Base-by-base conservation (phyloP, 2,329 filamentous ascomycete species). In the Zelopaecilomyces penicillatus region DNA sequence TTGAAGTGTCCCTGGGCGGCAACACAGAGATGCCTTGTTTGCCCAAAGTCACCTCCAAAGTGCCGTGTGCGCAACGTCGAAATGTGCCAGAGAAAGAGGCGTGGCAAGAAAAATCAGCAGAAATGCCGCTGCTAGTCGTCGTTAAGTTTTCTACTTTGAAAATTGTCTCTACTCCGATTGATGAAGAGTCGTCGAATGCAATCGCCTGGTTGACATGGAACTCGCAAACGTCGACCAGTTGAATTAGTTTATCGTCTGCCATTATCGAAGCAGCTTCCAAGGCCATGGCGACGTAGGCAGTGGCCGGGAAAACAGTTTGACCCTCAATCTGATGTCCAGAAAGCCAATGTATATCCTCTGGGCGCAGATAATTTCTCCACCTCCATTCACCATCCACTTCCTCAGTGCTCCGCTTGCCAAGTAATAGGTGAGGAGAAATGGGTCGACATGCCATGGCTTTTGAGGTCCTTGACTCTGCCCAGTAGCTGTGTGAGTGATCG, bases 401-500 rank as follows among this genome's bases (percentile, higher is more conserved):
- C 6, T 44, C 31, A 4, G 26, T 19, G 10, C 29, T 9, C 5
- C 12, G 4, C 5, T 19, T 19, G 9, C 46, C 36, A 11, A 43
- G 29, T 12, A 43, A 28, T 9, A 45, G 39, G 5, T 45, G 43
- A 3, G 31, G 43, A 1, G 33, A 19, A 4, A 36, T 28, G 3
- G 29, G 39, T 5, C 61, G 55, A 41, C 56, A 50, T 3, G 63
- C 57, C 38, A 58, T 54, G 9, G 57, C 55, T 4, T 37, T 36
- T 9, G 45, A 51, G 26, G 35, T 12, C 5, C 61, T 57, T 0
- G 60, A 57, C 50, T 64, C 61, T 29, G 49, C 42, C 60, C 64
- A 68, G 46, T 63, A 60, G 10, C 39, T 53, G 3, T 56, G 59
- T n/a, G 50, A 46, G 39, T 70, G 64, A 27, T 66, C 60, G 63